A percentile compares a stretch with the other conserved stretches of the same genome.
Conservation (phyloP, 306 rosid species). For the Begonia masoniana region DNA sequence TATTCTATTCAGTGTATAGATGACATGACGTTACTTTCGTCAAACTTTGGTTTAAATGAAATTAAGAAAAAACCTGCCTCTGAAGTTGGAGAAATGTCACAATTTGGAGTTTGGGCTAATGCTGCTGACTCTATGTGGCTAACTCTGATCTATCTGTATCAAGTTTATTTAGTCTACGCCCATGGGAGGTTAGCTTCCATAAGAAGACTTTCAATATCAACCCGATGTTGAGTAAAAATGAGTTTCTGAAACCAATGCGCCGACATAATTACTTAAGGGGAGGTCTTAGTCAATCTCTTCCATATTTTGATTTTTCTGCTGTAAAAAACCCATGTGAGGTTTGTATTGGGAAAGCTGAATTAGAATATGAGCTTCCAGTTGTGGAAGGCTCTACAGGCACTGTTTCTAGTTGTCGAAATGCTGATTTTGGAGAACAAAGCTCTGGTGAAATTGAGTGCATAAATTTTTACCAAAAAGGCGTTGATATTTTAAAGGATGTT, state of each 20-base stretch:
- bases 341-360: conserved; percentile 24
- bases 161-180: conserved; percentile 18
- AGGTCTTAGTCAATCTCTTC: conserved; percentile 22
- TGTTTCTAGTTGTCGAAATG: conserved; percentile 17
- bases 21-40: conserved; percentile 10
- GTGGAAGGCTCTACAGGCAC: conserved; percentile 16
- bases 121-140: conserved; percentile 16
- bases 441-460: conserved; percentile 22
- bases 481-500: conserved; percentile 15
- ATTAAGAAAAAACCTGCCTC: conserved; percentile 20
- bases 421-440: conserved; percentile 19
- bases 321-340: conserved; percentile 74
- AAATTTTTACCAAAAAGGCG: conserved; percentile 13
- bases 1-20: conserved; percentile 19
- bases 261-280: conserved; percentile 26
- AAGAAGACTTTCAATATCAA: conserved; percentile 52
- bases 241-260: conserved; percentile 25
- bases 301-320: conserved; percentile 59
- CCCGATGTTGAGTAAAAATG: conserved; percentile 56
- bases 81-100: conserved; percentile 20
- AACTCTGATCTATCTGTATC: conserved; percentile 20
- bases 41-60: conserved; percentile 16
- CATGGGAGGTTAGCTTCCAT: conserved; percentile 23
- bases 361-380: conserved; percentile 16
- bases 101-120: conserved; percentile 18